Conservation (phyloP, 345 rosid genomes). For the Toxicodendron radicans region DNA sequence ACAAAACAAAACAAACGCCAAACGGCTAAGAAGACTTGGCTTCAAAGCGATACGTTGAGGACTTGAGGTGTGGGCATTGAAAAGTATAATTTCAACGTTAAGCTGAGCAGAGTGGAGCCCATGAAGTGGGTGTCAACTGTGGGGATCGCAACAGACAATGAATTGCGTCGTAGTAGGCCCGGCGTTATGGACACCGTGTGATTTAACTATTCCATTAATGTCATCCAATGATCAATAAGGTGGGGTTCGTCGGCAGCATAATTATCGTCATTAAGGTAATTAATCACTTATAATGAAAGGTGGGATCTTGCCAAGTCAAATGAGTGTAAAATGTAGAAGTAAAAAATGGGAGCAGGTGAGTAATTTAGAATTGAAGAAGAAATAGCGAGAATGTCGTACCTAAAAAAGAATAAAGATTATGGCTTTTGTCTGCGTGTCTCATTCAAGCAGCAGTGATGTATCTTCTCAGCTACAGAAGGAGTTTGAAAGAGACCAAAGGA, state of each 20-base stretch:
- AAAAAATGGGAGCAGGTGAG: background rate
- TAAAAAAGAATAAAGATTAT: background rate
- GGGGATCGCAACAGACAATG: conserved; percentile 19
- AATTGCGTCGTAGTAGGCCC: conserved; percentile 5
- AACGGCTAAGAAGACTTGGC: conserved; percentile 43
- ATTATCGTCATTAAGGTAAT: background rate
- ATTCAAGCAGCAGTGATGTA: background rate
- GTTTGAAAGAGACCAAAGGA: background rate
- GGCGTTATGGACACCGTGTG: background rate
- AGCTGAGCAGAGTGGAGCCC: conserved; percentile 32
- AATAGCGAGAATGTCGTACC: background rate
- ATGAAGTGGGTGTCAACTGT: conserved; percentile 39
- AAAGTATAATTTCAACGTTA: conserved; percentile 33
- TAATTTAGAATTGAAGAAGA: background rate
- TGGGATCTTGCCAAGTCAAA: background rate
- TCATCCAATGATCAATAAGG: background rate
- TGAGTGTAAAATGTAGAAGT: background rate
- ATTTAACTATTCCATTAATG: background rate
- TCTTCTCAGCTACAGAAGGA: background rate
- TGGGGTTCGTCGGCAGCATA: conserved; percentile 10
- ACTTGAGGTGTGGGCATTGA: conserved; percentile 16
- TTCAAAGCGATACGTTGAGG: conserved; percentile 42
- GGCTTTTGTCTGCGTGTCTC: background rate
- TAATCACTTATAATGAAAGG: background rate
- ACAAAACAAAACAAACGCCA: conserved; percentile 12